Percentiles rank a stretch among this genome's conserved stretches.
Conservation (phyloP, 2,329 filamentous ascomycete genomes). For the Hypocrella siamensis region DNA sequence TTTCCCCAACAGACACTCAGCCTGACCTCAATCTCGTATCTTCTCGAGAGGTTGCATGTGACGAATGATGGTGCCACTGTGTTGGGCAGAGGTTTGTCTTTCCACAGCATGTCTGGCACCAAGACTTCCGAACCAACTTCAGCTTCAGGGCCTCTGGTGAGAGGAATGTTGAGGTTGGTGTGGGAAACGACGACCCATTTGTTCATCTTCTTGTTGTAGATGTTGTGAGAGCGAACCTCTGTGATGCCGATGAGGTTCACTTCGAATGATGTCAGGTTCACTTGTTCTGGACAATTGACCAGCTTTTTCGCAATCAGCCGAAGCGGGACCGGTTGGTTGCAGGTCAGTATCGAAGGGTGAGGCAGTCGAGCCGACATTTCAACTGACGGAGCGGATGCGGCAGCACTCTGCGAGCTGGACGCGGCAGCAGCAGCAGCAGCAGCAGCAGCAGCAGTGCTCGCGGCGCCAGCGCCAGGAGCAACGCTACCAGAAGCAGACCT, state of each 20-base stretch:
- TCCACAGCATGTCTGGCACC: constrained; percentile 62
- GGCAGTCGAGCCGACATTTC: constrained; percentile 69
- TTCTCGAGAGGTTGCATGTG: constrained; percentile 73
- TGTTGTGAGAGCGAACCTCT: constrained; percentile 60
- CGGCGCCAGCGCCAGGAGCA: constrained; percentile 3
- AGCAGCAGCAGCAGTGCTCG: background rate
- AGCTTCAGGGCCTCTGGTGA: constrained; percentile 41
- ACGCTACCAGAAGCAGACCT: constrained; percentile 7
- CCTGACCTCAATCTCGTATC: constrained; percentile 71
- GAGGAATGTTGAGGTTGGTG: constrained; percentile 53
- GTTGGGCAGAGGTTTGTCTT: constrained; percentile 55
- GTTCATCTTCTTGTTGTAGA: constrained; percentile 52
- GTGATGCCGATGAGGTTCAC: constrained; percentile 72
- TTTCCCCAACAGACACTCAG: constrained; percentile 64
- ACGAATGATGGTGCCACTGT: constrained; percentile 76
- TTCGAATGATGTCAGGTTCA: constrained; percentile 66
- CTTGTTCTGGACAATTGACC: constrained; percentile 48
- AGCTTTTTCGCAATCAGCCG: constrained; percentile 67
- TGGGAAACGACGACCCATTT: constrained; percentile 63
- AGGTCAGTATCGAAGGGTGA: constrained; percentile 75
- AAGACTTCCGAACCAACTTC: constrained; percentile 50
- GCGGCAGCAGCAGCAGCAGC: background rate
- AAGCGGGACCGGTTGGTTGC: constrained; percentile 72
- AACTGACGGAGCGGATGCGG: constrained; percentile 41
- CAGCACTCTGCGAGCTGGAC: constrained; percentile 8